Percentiles rank a stretch among this genome's conserved stretches.
Evolutionary conservation across 306 rosid genomes (phyloP).

Genomic region (Sechiopsis laciniata): DNA sequence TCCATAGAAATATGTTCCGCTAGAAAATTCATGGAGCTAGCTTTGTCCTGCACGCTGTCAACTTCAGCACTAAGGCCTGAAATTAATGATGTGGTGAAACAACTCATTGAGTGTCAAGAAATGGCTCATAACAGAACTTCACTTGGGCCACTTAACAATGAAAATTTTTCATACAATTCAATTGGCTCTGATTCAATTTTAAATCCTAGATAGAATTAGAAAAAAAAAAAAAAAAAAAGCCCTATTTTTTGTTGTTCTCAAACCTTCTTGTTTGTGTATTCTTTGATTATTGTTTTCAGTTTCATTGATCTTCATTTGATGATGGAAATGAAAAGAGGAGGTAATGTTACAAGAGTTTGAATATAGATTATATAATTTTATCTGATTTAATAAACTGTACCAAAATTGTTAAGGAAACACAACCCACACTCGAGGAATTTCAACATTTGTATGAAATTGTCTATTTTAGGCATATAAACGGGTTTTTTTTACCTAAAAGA

Average conservation of each 20-base stretch:
- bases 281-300: too few relatives aligned
- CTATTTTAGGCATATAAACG: too few relatives aligned
- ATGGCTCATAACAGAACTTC: slow-evolving; percentile 15
- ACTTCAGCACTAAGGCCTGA: slow-evolving; percentile 21
- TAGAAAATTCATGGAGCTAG: slow-evolving; percentile 17
- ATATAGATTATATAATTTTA: too few relatives aligned
- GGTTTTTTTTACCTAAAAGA: too few relatives aligned
- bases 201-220: slow-evolving; percentile 3
- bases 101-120: slow-evolving; percentile 25
- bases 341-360: neutral
- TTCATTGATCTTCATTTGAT: neutral
- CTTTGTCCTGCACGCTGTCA: slow-evolving; percentile 24
- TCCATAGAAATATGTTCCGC: slow-evolving; percentile 14
- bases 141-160: neutral
- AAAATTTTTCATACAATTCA: slow-evolving; percentile 18
- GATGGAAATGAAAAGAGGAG: neutral
- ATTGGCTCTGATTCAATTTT: slow-evolving; percentile 8
- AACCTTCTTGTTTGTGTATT: too few relatives aligned
- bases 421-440: too few relatives aligned
- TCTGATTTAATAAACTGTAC: too few relatives aligned
- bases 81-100: slow-evolving; percentile 18
- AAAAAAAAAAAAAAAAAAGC: too few relatives aligned
- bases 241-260: too few relatives aligned
- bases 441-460: too few relatives aligned
- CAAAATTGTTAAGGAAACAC: too few relatives aligned